Evolutionary conservation across 2,329 filamentous ascomycete genomes (phyloP), one percentile per base, ranked within the genome.

Genomic region (Penicillium fuscoglaucum): DNA sequence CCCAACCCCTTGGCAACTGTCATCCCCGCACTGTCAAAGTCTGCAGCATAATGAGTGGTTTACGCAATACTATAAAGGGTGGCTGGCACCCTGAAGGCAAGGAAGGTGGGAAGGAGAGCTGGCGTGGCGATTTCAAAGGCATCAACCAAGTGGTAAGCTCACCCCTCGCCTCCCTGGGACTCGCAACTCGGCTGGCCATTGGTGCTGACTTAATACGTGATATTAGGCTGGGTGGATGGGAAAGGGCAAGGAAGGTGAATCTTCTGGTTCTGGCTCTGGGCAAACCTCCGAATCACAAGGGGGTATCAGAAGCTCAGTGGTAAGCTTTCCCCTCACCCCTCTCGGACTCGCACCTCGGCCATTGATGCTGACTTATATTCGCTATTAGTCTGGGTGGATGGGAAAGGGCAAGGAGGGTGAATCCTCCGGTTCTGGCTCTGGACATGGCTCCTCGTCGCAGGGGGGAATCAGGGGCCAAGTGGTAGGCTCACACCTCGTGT

Each of bases 171-270:
- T 15, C 57, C 43, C 24, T 47, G 39, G 53, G 58, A 21, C 40
- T 47, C 15, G 40, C 55, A 55, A 37, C 52, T 52, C 50, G 19
- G 6, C 6, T 17, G 46, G 44, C 53, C 50, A 47, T 61, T 67
- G 54, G 68, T 58, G 26, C 21, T 52, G 12, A 55, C 60, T 39
- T 60, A 43, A 43, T 59, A 33, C 24, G 29, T 44, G 45, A 41
- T 62, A 19, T 15, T 28, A 86, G 84, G 82, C 82, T 61, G 83
- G 82, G 66, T 84, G 81, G 82, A 79, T 86, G 70, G 83, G 84
- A 49, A 81, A 84, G 71, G 78, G 82, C 53, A 80, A 83, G 61
- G 74, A 80, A 56, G 62, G 73, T 13, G 71, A 76, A 43, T 70
- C 76, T 35, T 64, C 72, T 35, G 78, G 39, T 9, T 33, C 31